These are phyloP conservation scores for Nigrograna mackinnonii DNA, from an alignment of 2,329 filamentous ascomycete genomes.

Conservation along the genomic window DNA sequence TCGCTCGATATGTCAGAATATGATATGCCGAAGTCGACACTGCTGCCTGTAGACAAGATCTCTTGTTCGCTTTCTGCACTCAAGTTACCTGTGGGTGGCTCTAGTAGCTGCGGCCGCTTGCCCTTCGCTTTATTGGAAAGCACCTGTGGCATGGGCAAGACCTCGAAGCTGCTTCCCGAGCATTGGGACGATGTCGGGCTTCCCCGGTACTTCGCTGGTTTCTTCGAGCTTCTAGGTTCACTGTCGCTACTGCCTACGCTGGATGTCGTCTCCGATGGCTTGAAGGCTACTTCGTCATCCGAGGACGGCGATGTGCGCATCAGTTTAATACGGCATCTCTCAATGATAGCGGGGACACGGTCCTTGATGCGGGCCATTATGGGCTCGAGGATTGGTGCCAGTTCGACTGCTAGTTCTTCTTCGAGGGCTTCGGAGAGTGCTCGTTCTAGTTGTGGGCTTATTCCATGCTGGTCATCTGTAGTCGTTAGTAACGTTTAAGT, in stretches of 20 bases:
- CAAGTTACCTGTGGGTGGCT: too few species aligned
- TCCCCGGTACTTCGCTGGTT: too few species aligned
- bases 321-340: not conserved
- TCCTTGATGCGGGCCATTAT: not conserved
- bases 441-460: constrained; percentile 1
- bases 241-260: not conserved
- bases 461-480: constrained; percentile 4
- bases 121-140: too few species aligned
- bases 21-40: too few species aligned
- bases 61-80: too few species aligned
- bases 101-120: too few species aligned
- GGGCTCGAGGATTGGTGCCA: constrained; percentile 1
- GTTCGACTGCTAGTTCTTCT: constrained; percentile 3
- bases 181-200: not conserved
- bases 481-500: not conserved
- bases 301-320: not conserved
- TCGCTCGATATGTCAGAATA: too few species aligned
- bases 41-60: too few species aligned
- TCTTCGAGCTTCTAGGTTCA: not conserved
- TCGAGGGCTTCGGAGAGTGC: constrained; percentile 3
- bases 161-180: not conserved
- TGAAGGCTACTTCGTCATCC: not conserved
- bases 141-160: too few species aligned
- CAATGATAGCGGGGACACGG: constrained; percentile 1
- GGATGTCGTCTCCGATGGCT: not conserved